Percentiles rank a stretch among this genome's conserved stretches.
Evolutionary conservation across 2,329 filamentous ascomycete species (phyloP).

Genomic region (Fusarium sp.): DNA sequence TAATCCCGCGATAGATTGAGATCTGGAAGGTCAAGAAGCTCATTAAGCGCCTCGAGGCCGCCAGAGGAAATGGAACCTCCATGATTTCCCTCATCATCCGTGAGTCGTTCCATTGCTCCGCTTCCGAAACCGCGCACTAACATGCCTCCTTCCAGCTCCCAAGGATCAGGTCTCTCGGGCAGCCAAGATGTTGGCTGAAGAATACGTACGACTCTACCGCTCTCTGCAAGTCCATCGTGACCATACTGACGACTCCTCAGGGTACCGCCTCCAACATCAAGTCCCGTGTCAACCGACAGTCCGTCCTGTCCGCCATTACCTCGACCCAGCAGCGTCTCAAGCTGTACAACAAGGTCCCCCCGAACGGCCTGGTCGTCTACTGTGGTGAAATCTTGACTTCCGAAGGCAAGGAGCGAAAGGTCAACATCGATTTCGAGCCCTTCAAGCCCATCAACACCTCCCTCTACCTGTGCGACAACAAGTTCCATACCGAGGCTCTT

Average conservation of each 20-base stretch:
- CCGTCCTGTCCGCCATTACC: constrained; percentile 96
- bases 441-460: constrained; percentile 99
- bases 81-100: constrained; percentile 99
- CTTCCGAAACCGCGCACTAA: constrained; percentile 40
- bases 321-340: constrained; percentile 99
- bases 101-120: constrained; percentile 56
- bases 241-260: constrained; percentile 55
- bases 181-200: constrained; percentile 99
- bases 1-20: constrained; percentile 62
- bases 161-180: constrained; percentile 97
- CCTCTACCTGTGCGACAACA: constrained; percentile 99
- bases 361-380: constrained; percentile 97
- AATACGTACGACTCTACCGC: constrained; percentile 73
- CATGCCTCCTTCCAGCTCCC: constrained; percentile 67
- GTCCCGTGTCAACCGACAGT: constrained; percentile 98
- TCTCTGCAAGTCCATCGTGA: neutral
- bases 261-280: constrained; percentile 99
- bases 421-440: constrained; percentile 99
- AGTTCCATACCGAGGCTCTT: constrained; percentile 97
- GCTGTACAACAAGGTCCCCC: constrained; percentile 98
- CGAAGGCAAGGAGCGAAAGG: constrained; percentile 98
- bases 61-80: constrained; percentile 96
- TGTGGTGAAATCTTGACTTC: constrained; percentile 99
- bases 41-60: constrained; percentile 97
- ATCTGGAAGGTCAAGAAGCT: constrained; percentile 99